A percentile compares a stretch with the other conserved stretches of the same genome.
Conservation (phyloP, 2,329 filamentous ascomycete species). For the Penicillium vulpinum region DNA sequence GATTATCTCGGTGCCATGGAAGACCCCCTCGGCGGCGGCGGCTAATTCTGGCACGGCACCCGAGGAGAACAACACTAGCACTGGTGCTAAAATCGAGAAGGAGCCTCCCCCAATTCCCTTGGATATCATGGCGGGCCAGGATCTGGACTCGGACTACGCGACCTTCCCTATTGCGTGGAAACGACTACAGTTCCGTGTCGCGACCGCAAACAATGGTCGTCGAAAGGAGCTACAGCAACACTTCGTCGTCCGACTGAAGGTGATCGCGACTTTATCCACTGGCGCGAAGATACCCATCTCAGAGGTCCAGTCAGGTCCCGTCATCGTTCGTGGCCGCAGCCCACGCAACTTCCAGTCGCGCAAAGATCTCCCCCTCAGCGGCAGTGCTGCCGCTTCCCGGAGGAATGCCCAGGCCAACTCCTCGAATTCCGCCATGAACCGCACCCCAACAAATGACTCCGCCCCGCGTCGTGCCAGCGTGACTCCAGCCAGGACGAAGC, state of each 20-base stretch:
- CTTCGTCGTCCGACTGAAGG: constrained; percentile 85
- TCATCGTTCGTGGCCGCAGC: constrained; percentile 90
- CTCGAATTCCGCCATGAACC: constrained; percentile 31
- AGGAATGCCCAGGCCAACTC: constrained; percentile 59
- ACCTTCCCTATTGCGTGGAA: constrained; percentile 95
- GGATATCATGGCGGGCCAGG: constrained; percentile 63
- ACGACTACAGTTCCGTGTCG: constrained; percentile 87
- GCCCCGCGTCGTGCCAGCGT: constrained; percentile 28
- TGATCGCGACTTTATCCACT: constrained; percentile 78
- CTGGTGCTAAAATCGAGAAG: constrained; percentile 69
- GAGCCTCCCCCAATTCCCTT: constrained; percentile 82
- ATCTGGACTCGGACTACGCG: constrained; percentile 78
- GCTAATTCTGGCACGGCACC: constrained; percentile 61
- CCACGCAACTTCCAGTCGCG: constrained; percentile 92
- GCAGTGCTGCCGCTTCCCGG: constrained; percentile 74
- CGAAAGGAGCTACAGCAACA: constrained; percentile 95
- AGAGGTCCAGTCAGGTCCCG: constrained; percentile 82
- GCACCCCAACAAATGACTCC: constrained; percentile 34
- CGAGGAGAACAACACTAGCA: constrained; percentile 30
- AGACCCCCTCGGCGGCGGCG: constrained; percentile 68
- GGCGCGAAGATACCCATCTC: constrained; percentile 79
- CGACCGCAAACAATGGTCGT: constrained; percentile 92
- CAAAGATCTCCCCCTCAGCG: constrained; percentile 86
- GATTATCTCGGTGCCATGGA: constrained; percentile 96
- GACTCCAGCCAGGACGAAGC: constrained; percentile 32